Conservation (phyloP, 805 yeast genomes). For the Cyberlindnera amylophila region DNA sequence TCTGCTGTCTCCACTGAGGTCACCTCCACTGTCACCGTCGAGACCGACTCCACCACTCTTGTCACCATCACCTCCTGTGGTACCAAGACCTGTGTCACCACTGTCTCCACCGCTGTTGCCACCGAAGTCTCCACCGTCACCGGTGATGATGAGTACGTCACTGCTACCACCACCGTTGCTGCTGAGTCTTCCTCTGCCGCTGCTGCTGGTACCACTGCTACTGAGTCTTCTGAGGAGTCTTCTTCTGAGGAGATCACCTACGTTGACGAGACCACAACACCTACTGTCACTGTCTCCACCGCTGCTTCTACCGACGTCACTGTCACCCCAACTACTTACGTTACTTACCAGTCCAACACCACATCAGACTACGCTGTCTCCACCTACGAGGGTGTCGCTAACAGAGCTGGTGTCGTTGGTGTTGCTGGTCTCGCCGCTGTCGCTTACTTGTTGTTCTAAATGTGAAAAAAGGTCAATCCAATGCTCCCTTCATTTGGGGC, state of each 20-base stretch:
- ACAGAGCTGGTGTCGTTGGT: conserved; percentile 19
- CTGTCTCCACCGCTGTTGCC: conserved; percentile 20
- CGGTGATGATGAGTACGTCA: conserved; percentile 19
- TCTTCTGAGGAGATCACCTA: conserved; percentile 39
- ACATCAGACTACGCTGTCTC: conserved; percentile 14
- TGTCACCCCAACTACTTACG: conserved; percentile 35
- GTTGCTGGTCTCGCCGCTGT: conserved; percentile 29
- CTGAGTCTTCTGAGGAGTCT: conserved; percentile 34
- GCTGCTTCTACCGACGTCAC: conserved; percentile 40
- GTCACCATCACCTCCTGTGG: conserved; percentile 30
- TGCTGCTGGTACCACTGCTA: background rate
- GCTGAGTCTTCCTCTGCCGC: background rate
- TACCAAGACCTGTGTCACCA: conserved; percentile 19
- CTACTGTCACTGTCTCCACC: conserved; percentile 36
- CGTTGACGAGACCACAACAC: conserved; percentile 35
- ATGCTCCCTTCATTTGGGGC: background rate
- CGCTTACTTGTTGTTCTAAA: conserved; percentile 27
- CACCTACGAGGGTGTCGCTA: conserved; percentile 25
- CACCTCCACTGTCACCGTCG: conserved; percentile 21
- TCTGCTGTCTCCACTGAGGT: conserved; percentile 22
- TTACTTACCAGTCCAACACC: conserved; percentile 28
- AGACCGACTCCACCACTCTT: conserved; percentile 17
- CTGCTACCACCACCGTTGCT: conserved; percentile 20
- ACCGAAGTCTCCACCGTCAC: conserved; percentile 22
- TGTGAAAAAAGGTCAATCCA: background rate